Evolutionary conservation across 2,329 filamentous ascomycete species (phyloP).

Genomic region (Chrysoporthe puriensis): DNA sequence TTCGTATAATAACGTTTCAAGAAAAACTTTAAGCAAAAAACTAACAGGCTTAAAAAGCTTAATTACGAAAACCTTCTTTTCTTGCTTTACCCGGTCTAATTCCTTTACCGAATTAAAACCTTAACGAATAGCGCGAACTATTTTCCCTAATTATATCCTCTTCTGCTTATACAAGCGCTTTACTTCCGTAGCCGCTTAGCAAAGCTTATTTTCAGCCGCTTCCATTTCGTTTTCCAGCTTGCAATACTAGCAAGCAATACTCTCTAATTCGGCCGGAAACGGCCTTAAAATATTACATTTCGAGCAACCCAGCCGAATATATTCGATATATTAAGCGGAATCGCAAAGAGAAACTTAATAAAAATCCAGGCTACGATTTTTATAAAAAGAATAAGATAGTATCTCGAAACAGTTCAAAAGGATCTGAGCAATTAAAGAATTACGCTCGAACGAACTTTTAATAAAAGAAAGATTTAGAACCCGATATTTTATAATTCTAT

Average conservation of each 20-base stretch:
- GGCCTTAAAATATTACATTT: background rate
- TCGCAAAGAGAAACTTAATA: background rate
- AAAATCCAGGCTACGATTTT: background rate
- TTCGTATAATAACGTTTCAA: background rate
- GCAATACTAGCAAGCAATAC: background rate
- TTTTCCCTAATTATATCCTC: background rate
- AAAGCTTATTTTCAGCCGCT: too few species aligned
- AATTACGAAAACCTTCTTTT: too few species aligned
- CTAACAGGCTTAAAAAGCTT: too few species aligned
- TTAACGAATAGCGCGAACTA: background rate
- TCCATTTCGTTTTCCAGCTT: background rate
- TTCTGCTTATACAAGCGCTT: too few species aligned
- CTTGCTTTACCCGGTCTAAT: too few species aligned
- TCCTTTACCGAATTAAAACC: too few species aligned
- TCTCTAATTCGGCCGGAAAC: too few species aligned
- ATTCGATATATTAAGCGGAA: background rate
- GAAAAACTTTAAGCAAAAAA: background rate
- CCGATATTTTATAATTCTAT: background rate
- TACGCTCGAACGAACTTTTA: background rate
- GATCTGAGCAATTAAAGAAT: background rate
- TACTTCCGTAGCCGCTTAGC: too few species aligned
- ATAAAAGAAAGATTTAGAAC: background rate
- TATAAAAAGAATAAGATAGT: background rate
- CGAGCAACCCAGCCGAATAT: background rate
- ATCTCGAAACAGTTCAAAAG: background rate